Base-by-base conservation (phyloP, 2,329 filamentous ascomycete species). In the Cordyceps tenuipes region DNA sequence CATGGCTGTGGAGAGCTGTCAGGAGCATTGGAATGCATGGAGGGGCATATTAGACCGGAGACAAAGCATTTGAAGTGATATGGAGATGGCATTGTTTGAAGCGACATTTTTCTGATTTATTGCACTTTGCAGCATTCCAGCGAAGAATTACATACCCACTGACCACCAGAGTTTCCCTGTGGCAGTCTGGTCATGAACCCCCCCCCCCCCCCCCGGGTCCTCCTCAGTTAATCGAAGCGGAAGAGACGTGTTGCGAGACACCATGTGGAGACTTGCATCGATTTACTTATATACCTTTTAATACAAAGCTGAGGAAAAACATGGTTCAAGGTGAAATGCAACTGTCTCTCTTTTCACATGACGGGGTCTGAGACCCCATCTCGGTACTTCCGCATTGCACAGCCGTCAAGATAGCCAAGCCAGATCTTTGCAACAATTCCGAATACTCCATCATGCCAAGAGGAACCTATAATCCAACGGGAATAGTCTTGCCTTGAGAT, bases 41-140 rank as follows among this genome's bases (percentile, higher is more conserved):
- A 43, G 10, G 21, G 23, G 55, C 36, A 52, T n/a, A 13, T 59
- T 44, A 34, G 26, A 59, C 23, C 52, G 46, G 55, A 46, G 44
- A 57, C 23, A 13, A 50, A 50, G 56, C 56, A 58, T 58, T 58
- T 48, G 44, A 19, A 43, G 56, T 34, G 56, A 48, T 19, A 58
- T 51, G 23, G 36, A 39, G 47, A n/a, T 31, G 47, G 26, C 19
- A 23, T 49, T 51, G 46, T 31, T 50, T 31, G 29, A 13, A 58
- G 56, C 56, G 47, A 21, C 44, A 15, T 26, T 57, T 57, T 50
- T 50, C 12, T 58, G 15, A 31, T 44, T 58, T 58, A 29, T 34
- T 51, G 36, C 36, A 36, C 19, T 51, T 58, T 51, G 31, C 36
- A 17, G 48, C 47, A 58, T 58, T 58, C 56, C 48, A 44, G 46